Evolutionary conservation across 2,329 filamentous ascomycete genomes (phyloP).

Genomic region (Dothideomycetidae sp.): DNA sequence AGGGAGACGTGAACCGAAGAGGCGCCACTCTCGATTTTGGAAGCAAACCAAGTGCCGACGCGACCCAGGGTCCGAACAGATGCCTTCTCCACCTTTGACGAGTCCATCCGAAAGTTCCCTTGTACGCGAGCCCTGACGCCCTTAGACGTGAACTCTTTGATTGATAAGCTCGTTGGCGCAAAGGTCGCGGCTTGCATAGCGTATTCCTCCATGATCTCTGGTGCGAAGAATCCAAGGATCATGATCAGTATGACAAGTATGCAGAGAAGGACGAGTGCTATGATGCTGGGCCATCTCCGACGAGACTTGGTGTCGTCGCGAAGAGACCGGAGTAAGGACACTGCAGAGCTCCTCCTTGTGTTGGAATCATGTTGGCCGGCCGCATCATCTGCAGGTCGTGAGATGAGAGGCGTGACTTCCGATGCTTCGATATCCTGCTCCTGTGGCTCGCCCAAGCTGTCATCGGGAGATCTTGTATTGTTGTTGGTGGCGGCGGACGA

Average conservation of each 20-base stretch:
- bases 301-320: constrained; percentile 24
- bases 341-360: constrained; percentile 16
- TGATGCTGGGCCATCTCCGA: constrained; percentile 60
- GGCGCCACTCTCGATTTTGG: constrained; percentile 57
- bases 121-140: constrained; percentile 70
- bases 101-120: constrained; percentile 70
- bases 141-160: constrained; percentile 67
- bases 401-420: constrained; percentile 6
- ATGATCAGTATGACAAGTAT: constrained; percentile 53
- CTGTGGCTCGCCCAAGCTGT: background rate
- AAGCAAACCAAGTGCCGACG: constrained; percentile 66
- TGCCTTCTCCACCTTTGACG: constrained; percentile 55
- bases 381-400: constrained; percentile 2
- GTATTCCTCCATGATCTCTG: constrained; percentile 70
- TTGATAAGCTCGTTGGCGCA: constrained; percentile 67
- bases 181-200: constrained; percentile 70
- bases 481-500: too few species aligned
- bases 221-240: constrained; percentile 64
- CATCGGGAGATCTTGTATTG: background rate
- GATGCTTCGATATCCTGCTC: constrained; percentile 5
- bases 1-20: constrained; percentile 64
- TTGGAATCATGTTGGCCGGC: background rate
- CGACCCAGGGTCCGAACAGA: constrained; percentile 62
- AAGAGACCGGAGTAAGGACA: constrained; percentile 24
- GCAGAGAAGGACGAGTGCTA: constrained; percentile 56